phyloP scores from a whole-genome alignment of 176 grass and related monocot genomes.

The Musa schizocarpa region DNA sequence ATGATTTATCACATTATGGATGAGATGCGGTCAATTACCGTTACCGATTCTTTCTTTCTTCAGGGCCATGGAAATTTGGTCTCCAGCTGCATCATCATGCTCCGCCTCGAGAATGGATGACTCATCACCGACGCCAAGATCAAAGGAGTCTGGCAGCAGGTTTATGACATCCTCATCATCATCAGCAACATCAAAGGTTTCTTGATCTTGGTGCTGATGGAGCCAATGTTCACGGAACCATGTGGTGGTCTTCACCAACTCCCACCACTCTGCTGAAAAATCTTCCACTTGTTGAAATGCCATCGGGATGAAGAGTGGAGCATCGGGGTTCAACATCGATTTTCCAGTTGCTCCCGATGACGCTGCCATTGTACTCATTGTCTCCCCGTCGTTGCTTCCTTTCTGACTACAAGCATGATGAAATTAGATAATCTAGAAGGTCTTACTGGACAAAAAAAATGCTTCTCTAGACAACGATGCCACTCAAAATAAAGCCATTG shows the following conservation, averaged over 20 bases:
- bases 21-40: neutral
- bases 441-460: neutral
- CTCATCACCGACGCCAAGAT: constrained; percentile 43
- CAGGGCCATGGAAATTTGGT: neutral
- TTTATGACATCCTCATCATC: constrained; percentile 40
- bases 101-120: constrained; percentile 33
- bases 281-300: constrained; percentile 79
- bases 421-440: neutral
- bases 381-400: neutral
- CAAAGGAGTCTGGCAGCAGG: constrained; percentile 64
- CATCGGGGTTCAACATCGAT: constrained; percentile 86
- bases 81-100: neutral
- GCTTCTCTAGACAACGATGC: neutral
- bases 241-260: constrained; percentile 78
- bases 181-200: constrained; percentile 18
- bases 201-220: constrained; percentile 62
- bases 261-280: constrained; percentile 91
- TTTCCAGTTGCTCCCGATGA: constrained; percentile 16
- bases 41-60: neutral
- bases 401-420: neutral
- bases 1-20: too few relatives aligned
- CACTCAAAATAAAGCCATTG: neutral
- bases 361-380: constrained; percentile 23
- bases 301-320: constrained; percentile 82
- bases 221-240: constrained; percentile 98